phyloP scores from a whole-genome alignment of 768 basidiomycete species.

The Hygrophorus russula region DNA sequence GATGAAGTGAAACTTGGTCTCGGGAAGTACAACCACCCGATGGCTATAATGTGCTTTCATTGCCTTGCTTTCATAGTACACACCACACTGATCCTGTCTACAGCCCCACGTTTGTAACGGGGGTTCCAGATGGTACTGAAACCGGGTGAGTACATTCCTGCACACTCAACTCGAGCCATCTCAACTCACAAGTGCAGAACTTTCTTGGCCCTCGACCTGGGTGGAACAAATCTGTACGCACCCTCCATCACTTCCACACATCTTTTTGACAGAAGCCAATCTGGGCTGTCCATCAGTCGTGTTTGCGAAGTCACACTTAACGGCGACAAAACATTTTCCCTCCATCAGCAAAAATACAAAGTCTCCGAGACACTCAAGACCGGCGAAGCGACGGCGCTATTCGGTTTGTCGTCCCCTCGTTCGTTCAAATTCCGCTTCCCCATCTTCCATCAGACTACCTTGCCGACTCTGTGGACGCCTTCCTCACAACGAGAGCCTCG shows the following conservation, averaged over 20 bases:
- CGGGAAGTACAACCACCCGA: slow-evolving; percentile 56
- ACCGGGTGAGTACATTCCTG: slow-evolving; percentile 52
- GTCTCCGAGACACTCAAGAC: slow-evolving; percentile 91
- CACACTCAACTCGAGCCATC: slow-evolving; percentile 1
- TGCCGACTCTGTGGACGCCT: slow-evolving; percentile 92
- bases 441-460: slow-evolving; percentile 66
- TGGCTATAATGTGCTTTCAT: slow-evolving; percentile 84
- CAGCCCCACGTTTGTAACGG: slow-evolving; percentile 92
- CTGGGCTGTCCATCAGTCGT: slow-evolving; percentile 42
- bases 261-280: background rate
- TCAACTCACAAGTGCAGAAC: slow-evolving; percentile 39
- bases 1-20: slow-evolving; percentile 73
- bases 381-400: slow-evolving; percentile 78
- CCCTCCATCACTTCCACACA: background rate
- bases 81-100: slow-evolving; percentile 7
- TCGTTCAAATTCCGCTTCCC: slow-evolving; percentile 6
- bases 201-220: slow-evolving; percentile 92
- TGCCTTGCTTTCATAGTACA: background rate
- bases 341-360: slow-evolving; percentile 94
- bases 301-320: slow-evolving; percentile 91
- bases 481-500: slow-evolving; percentile 56
- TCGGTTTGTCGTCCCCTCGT: slow-evolving; percentile 41
- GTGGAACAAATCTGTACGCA: slow-evolving; percentile 92
- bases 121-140: slow-evolving; percentile 89
- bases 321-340: slow-evolving; percentile 79